A percentile compares a stretch with the other conserved stretches of the same genome.
Evolutionary conservation across 1,284 basidiomycete species (phyloP).

Genomic region (Mycosarcoma mackinlayi): DNA sequence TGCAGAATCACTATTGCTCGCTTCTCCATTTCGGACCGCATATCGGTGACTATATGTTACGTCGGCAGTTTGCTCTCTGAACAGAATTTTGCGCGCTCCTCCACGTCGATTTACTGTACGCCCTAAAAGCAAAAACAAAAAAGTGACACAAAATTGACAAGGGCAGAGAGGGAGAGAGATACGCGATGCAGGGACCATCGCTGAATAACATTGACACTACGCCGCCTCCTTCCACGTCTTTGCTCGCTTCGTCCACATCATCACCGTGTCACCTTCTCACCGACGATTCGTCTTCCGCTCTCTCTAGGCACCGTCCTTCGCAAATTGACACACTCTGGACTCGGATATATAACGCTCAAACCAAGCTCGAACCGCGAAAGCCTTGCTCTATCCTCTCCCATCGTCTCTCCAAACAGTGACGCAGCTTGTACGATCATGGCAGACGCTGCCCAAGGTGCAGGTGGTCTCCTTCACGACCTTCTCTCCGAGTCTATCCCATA

Average conservation of each 20-base stretch:
- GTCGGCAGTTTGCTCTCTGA: background rate
- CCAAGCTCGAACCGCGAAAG: background rate
- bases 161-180: too few relatives aligned
- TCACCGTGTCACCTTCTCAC: background rate
- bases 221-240: constrained; percentile 24
- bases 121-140: constrained; percentile 1
- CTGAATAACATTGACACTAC: background rate
- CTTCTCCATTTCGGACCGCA: constrained; percentile 13
- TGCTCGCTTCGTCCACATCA: constrained; percentile 27
- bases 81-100: constrained; percentile 1
- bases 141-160: background rate
- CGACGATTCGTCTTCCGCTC: background rate
- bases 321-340: background rate
- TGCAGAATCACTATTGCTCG: too few relatives aligned
- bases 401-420: background rate
- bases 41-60: background rate
- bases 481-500: constrained; percentile 41
- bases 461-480: constrained; percentile 30
- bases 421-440: constrained; percentile 22
- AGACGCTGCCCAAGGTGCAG: constrained; percentile 16
- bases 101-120: constrained; percentile 27
- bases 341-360: background rate
- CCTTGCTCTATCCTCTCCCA: background rate
- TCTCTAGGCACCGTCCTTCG: background rate
- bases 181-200: constrained; percentile 26